Evolutionary conservation across 257 asterid genomes (phyloP), one percentile per base, ranked within the genome.

Genomic region (Perilla frutescens): DNA sequence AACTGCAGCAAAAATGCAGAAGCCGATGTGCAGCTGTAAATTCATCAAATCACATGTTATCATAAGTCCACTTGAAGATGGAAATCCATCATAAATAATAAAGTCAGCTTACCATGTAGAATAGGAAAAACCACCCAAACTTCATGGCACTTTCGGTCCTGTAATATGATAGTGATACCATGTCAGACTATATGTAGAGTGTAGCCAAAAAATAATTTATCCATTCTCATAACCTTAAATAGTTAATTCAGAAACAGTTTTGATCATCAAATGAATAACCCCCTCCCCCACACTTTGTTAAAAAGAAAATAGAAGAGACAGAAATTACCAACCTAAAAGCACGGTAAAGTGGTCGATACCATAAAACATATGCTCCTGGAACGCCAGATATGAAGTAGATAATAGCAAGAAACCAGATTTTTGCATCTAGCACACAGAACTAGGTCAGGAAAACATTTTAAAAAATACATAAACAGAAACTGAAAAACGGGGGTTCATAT

Each of bases 281-380:
- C 36, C 51, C 73, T 39, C n/a, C 59, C 26, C 1, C 5, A 36
- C 44, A 13, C 34, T 6, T 10, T 15, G 37, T 29, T 11, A 53
- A 5, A 49, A 64, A 67, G 60, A 55, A 73, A 54, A 51, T 51
- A 40, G 62, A 70, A 66, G n/a, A 29, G 39, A 8, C 32, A 40
- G 8, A 66, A 32, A 48, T 31, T 11, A 49, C 79, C 26, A 74
- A 87, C 99, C 98, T 95, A 74, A 86, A 87, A 55, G 97, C 96
- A 5, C 97, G 96, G 84, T 95, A 95, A 65, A 95, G 96, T 63
- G 99, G 99, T 69, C 90, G 96, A 72, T 95, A 95, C 98, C 99
- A 95, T 74, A 92, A 54, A 60, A 92, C 88, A 70, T 95, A 95
- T 69, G 92, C 97, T 69, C 98, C 98, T 10, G 99, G 99, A 78